Base-by-base conservation (phyloP, 2,329 filamentous ascomycete species). In the Zelopaecilomyces penicillatus region DNA sequence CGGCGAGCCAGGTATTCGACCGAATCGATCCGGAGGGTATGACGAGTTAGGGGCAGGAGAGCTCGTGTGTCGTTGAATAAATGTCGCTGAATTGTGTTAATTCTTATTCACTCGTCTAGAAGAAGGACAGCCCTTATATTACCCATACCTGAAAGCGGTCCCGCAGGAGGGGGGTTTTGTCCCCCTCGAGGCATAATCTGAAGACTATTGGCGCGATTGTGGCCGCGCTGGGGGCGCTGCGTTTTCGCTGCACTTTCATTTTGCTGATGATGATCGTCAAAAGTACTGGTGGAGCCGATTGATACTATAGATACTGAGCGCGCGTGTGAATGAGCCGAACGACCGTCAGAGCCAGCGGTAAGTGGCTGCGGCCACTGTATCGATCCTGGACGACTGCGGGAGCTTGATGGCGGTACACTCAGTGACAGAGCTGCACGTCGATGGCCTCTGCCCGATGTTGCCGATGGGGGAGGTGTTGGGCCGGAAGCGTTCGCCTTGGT, bases 261-360 rank as follows among this genome's bases (percentile, higher is more conserved):
- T 45, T 62, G 63, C 40, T 67, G 65, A 19, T 56, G 53, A 37
- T 70, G 65, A 37, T 75, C 74, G 26, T 76, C 75, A 35, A 71
- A 64, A 19, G 67, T 65, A 30, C 66, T 69, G 33, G 67, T 66
- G 19, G 78, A 78, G 8, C 82, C 83, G 54, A 91, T 78, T 7
- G 87, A 91, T 38, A 91, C 80, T 51, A 93, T 91, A 12, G 87
- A 93, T 30, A 93, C 74, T 3, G 87, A 91, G 54, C 85, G 75
- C 60, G 83, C 81, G 56, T 90, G 86, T 43, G 73, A 69, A 56
- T 83, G 78, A n/a, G 73, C 69, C 26, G 60, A 51, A 19, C 57
- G 54, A 45, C 59, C 52, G 39, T 65, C 59, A 47, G 50, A 45
- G 49, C 55, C 53, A 44, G 55, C 48, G 47, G 58, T 48, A 32